A percentile compares a stretch with the other conserved stretches of the same genome.
Conservation (phyloP, 225 moss, liverwort and hornwort species). For the Anthoceros angustus region DNA sequence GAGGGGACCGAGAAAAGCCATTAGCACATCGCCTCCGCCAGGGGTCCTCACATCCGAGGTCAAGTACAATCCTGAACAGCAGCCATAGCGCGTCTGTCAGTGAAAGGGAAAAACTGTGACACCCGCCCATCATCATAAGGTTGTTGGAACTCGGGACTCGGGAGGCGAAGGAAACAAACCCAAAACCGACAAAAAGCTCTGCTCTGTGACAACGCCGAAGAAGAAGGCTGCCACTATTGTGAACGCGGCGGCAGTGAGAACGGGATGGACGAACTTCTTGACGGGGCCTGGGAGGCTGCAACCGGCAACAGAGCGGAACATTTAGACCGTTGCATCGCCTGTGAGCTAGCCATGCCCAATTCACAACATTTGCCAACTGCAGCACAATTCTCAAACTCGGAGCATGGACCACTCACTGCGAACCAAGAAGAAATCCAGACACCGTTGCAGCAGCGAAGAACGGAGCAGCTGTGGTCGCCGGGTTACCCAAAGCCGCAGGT, state of each 20-base stretch:
- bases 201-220: slow-evolving; percentile 28
- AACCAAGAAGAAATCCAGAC: slow-evolving; percentile 43
- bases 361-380: background rate
- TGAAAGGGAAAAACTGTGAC: too few relatives aligned
- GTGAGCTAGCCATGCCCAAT: background rate
- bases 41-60: slow-evolving; percentile 30
- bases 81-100: background rate
- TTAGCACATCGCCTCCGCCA: slow-evolving; percentile 38
- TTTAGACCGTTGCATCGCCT: background rate
- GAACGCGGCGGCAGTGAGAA: slow-evolving; percentile 34
- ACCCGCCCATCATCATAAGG: background rate
- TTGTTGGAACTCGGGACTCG: too few relatives aligned
- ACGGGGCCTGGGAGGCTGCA: slow-evolving; percentile 32
- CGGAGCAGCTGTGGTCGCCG: slow-evolving; percentile 33
- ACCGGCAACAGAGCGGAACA: background rate
- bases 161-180: slow-evolving; percentile 10
- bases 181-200: slow-evolving; percentile 30
- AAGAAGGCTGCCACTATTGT: slow-evolving; percentile 31
- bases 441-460: slow-evolving; percentile 38
- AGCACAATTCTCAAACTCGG: background rate
- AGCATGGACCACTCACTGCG: slow-evolving; percentile 19
- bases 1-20: slow-evolving; percentile 39
- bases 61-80: slow-evolving; percentile 28
- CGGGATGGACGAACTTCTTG: slow-evolving; percentile 40
- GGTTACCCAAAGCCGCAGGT: slow-evolving; percentile 45